phyloP scores from a whole-genome alignment of 208 protist species.

The Angomonas ambiguus region DNA sequence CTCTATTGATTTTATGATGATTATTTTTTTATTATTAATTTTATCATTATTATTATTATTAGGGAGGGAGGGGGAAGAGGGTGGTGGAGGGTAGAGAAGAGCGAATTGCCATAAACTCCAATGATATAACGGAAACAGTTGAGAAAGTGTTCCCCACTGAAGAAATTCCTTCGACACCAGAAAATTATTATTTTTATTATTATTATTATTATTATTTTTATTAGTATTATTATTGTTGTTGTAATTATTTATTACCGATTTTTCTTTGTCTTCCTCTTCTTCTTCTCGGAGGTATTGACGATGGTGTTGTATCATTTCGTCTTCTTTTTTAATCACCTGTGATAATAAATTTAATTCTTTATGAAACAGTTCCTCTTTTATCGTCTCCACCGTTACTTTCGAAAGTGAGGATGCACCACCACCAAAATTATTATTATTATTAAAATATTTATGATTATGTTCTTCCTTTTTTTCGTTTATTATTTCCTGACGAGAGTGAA shows the following conservation, averaged over 20 bases:
- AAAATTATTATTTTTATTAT: constrained; percentile 1
- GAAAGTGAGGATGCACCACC: too few relatives aligned
- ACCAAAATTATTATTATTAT: background rate
- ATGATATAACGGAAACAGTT: too few relatives aligned
- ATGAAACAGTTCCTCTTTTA: background rate
- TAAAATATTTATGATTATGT: background rate
- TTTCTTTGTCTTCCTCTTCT: too few relatives aligned
- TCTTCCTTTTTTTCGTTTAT: background rate
- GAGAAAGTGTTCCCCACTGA: too few relatives aligned
- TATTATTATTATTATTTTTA: constrained; percentile 2
- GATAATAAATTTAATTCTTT: background rate
- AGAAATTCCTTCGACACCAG: background rate
- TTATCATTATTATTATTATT: background rate
- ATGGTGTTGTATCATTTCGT: background rate
- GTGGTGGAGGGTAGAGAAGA: too few relatives aligned
- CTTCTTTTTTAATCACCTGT: background rate
- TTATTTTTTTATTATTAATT: too few relatives aligned
- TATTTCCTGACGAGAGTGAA: background rate
- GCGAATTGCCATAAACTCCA: too few relatives aligned
- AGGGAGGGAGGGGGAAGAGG: background rate
- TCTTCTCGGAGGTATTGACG: background rate
- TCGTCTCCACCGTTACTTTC: background rate
- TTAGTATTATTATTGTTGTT: background rate
- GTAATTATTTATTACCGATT: too few relatives aligned
- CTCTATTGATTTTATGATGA: too few relatives aligned